Base-by-base conservation (phyloP, 441 rosid species). In the Macaranga tanarius region DNA sequence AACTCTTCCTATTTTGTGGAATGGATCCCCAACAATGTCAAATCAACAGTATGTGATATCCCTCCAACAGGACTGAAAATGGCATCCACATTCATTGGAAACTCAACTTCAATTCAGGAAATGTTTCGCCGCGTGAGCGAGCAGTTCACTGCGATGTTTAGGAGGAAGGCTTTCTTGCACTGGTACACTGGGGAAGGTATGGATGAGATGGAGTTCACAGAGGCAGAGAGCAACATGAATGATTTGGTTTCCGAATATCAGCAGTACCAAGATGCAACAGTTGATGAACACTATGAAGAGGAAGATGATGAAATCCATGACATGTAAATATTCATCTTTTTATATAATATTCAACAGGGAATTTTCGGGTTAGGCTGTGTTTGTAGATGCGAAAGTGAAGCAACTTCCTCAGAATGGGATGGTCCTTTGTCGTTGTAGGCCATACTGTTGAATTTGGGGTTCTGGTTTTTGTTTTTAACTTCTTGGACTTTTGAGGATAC, bases 201-300 rank as follows among this genome's bases (percentile, higher is more conserved):
- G 92, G 89, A 88, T 55, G 87, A 88, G 73, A 85, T 88, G 92
- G 90, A 85, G 62, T 84, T 86, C 59, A 84, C 86, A 1, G 80
- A 81, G 59, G 84, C 82, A 0, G 84, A 78, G 54, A 81, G 80
- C 79, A 76, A 81, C 51, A 89, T 85, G 89, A 85, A 89, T 61
- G 93, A 89, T 58, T 76, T 85, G 73, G 87, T 87, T 5, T 81
- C 90, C 0, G 90, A 87, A 80, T 89, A 89, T 71, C 87, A 85
- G 74, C 88, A 87, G 67, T 89, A 84, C 79, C 89, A 87, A 74
- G 90, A 88, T 62, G 93, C 89, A 15, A 88, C 89, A 25, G 88
- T 83, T 8, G 88, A 86, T 59, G 89, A 86, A 22, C 88, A 84
- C 26, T 85, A 86, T 3, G 85, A 81, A 60, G 85, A 83, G 47